A percentile compares a stretch with the other conserved stretches of the same genome.
These are phyloP conservation scores for Plicaturopsis crispa DNA, from an alignment of 768 basidiomycete species.

Conservation along the genomic window DNA sequence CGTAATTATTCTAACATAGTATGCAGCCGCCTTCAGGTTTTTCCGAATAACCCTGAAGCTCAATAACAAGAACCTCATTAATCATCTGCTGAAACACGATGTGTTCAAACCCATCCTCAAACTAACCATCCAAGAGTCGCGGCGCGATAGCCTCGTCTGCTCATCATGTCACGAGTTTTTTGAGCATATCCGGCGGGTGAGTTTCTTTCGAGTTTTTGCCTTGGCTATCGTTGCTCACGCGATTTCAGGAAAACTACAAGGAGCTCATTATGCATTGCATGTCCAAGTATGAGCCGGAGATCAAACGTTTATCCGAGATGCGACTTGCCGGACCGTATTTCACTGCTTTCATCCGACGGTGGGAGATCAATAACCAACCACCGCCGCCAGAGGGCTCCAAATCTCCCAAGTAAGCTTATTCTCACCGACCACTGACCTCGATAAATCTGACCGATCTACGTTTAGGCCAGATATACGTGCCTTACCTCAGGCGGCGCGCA, in stretches of 20 bases:
- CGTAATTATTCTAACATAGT: conserved; percentile 5
- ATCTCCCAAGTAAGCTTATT: conserved; percentile 39
- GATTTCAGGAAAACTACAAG: conserved; percentile 75
- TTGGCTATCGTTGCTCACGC: conserved; percentile 1
- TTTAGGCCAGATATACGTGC: conserved; percentile 24
- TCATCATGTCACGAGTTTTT: conserved; percentile 96
- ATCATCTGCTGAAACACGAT: conserved; percentile 78
- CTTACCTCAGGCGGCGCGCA: conserved; percentile 40
- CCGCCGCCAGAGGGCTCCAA: conserved; percentile 45
- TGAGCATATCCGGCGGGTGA: conserved; percentile 81
- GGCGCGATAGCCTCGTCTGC: conserved; percentile 85
- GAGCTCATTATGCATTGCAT: conserved; percentile 80
- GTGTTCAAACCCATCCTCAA: conserved; percentile 78
- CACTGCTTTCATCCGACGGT: conserved; percentile 63
- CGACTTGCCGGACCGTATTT: conserved; percentile 63
- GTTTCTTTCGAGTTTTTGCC: conserved; percentile 15
- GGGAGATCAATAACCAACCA: conserved; percentile 91
- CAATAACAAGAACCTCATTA: conserved; percentile 69
- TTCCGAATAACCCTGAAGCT: conserved; percentile 80
- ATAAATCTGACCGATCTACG: too few species aligned
- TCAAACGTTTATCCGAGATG: conserved; percentile 57
- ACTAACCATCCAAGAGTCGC: conserved; percentile 74
- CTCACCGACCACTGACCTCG: too few species aligned
- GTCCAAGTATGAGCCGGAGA: conserved; percentile 58
- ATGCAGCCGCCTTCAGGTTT: conserved; percentile 82